phyloP scores from a whole-genome alignment of 2,329 filamentous ascomycete genomes.

The Periconia digitata region DNA sequence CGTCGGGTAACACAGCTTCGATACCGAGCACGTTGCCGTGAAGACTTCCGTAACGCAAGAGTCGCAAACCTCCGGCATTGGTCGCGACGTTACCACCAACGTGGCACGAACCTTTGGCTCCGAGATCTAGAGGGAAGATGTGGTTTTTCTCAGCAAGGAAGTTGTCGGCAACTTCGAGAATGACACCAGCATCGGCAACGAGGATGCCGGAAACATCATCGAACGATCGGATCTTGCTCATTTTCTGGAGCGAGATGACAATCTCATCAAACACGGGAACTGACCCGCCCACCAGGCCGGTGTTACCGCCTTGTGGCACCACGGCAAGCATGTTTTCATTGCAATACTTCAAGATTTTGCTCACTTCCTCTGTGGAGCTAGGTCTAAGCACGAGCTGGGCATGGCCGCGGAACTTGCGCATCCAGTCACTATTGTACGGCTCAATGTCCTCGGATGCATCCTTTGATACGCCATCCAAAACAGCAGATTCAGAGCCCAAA shows the following conservation, averaged over 20 bases:
- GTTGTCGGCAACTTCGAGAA: slow-evolving; percentile 85
- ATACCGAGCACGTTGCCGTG: slow-evolving; percentile 92
- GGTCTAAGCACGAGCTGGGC: slow-evolving; percentile 86
- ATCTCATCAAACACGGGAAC: slow-evolving; percentile 99
- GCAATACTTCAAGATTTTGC: slow-evolving; percentile 89
- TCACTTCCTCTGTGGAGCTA: slow-evolving; percentile 81
- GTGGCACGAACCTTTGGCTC: slow-evolving; percentile 95
- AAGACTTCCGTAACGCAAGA: slow-evolving; percentile 89
- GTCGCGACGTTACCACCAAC: slow-evolving; percentile 95
- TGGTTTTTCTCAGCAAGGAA: slow-evolving; percentile 80
- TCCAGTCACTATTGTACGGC: slow-evolving; percentile 96
- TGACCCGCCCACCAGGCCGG: slow-evolving; percentile 90
- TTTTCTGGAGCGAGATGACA: slow-evolving; percentile 83
- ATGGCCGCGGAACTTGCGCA: slow-evolving; percentile 96
- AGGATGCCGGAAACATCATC: slow-evolving; percentile 90
- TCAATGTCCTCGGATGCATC: slow-evolving; percentile 80
- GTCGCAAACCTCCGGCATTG: slow-evolving; percentile 87
- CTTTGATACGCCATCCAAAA: slow-evolving; percentile 79
- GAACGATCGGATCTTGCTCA: slow-evolving; percentile 90
- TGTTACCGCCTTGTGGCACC: slow-evolving; percentile 96
- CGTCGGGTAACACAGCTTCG: slow-evolving; percentile 91
- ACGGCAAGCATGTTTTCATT: slow-evolving; percentile 91
- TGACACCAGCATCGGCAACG: slow-evolving; percentile 86
- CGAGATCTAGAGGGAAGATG: slow-evolving; percentile 95
- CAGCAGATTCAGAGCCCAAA: slow-evolving; percentile 75